A percentile compares a stretch with the other conserved stretches of the same genome.
Evolutionary conservation across 2,329 filamentous ascomycete genomes (phyloP).

Genomic region (Exophiala viscosa): DNA sequence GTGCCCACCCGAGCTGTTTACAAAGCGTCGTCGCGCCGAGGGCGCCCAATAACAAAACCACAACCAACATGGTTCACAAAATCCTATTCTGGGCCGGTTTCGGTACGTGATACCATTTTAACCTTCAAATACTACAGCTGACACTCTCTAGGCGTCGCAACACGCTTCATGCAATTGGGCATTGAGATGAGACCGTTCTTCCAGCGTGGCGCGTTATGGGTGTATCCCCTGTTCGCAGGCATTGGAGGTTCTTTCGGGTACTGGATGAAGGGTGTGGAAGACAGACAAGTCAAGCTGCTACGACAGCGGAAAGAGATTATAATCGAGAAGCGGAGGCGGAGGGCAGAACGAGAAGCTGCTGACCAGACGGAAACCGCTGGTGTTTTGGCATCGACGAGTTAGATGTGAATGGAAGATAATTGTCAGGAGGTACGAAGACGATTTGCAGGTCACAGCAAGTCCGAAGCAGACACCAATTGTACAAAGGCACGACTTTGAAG

Average conservation of each 20-base stretch:
- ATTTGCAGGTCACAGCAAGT: constrained; percentile 5
- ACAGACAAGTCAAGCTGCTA: constrained; percentile 72
- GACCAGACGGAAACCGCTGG: constrained; percentile 23
- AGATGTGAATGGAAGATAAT: constrained; percentile 1
- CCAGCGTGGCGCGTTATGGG: constrained; percentile 78
- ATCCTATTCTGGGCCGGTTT: constrained; percentile 65
- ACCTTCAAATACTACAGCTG: constrained; percentile 7
- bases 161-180: constrained; percentile 93
- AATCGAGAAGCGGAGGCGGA: constrained; percentile 83
- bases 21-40: constrained; percentile 8
- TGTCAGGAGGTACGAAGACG: not conserved
- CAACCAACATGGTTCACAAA: constrained; percentile 46
- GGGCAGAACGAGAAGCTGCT: constrained; percentile 61
- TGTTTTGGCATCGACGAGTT: constrained; percentile 26
- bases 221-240: constrained; percentile 82
- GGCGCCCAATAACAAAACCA: constrained; percentile 25
- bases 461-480: constrained; percentile 3
- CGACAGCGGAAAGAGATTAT: constrained; percentile 73
- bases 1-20: constrained; percentile 6
- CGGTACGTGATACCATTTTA: constrained; percentile 58
- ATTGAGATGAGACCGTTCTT: constrained; percentile 98
- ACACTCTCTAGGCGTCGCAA: constrained; percentile 68
- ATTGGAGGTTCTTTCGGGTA: constrained; percentile 91
- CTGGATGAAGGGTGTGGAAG: constrained; percentile 89
- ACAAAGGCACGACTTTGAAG: constrained; percentile 16